Percentiles rank a stretch among this genome's conserved stretches.
Conservation (phyloP, 1,139 yeast species). For the Yamadazyma sp. region DNA sequence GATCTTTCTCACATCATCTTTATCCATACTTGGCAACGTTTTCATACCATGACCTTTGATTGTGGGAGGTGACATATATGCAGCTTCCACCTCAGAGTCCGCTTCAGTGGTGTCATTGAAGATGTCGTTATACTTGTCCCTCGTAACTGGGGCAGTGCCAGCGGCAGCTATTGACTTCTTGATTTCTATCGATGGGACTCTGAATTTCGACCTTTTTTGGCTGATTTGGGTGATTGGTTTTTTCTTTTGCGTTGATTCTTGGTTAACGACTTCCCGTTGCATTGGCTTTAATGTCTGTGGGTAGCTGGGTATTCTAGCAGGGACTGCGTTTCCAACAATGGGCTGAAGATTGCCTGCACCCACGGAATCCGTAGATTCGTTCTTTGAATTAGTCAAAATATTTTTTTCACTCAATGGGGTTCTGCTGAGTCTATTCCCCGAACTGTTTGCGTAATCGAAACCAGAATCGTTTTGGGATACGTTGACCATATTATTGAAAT, state of each 20-base stretch:
- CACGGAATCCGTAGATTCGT: conserved; percentile 7
- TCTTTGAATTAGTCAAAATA: conserved; percentile 20
- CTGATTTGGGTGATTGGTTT: conserved; percentile 11
- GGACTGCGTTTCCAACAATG: not conserved
- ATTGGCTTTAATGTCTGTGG: conserved; percentile 12
- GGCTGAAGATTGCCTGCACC: not conserved
- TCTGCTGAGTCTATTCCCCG: conserved; percentile 23
- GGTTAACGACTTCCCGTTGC: not conserved
- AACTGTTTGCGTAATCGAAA: conserved; percentile 18
- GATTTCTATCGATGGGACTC: conserved; percentile 47
- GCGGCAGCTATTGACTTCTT: conserved; percentile 26
- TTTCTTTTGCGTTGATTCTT: not conserved
- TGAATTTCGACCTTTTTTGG: conserved; percentile 31
- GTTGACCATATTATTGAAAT: conserved; percentile 24
- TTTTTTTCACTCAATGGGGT: conserved; percentile 32
- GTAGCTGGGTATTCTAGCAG: conserved; percentile 1
- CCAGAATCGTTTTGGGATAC: conserved; percentile 14
- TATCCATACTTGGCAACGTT: conserved; percentile 50
- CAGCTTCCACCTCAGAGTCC: conserved; percentile 3
- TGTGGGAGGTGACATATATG: conserved; percentile 21
- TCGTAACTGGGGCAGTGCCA: conserved; percentile 16
- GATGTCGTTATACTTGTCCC: conserved; percentile 42
- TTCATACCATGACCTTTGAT: conserved; percentile 43
- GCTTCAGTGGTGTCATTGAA: conserved; percentile 32
- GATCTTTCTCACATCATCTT: conserved; percentile 45